Evolutionary conservation across 441 rosid species (phyloP), one percentile per base, ranked within the genome.

Genomic region (Cnidoscolus chayamansa): DNA sequence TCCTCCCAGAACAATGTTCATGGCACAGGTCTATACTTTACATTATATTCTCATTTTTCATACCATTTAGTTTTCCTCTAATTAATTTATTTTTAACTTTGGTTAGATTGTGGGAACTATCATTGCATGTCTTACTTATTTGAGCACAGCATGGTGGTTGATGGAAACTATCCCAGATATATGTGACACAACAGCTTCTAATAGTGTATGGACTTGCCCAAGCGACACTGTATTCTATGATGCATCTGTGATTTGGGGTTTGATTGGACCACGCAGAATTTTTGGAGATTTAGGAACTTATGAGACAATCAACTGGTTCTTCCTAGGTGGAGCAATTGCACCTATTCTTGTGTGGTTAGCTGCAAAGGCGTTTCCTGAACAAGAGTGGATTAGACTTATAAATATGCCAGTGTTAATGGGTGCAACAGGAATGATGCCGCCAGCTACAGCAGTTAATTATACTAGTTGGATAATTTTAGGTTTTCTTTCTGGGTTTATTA

Each of bases 131-230:
- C 59, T 90, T 6, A 90, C 90, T 17, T 94, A 92, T 83, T 73
- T 94, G 75, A 51, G 78, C 76, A 94, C 98, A 4, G 97, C 98
- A 35, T 92, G 98, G 98, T 94, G 98, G 98, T 86, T 94, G 70
- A 81, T 94, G 95, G 98, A 90, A 76, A 88, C 89, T 16, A 94
- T 94, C 64, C 59, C 98, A 0, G 85, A 89, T 77, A 86, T 92
- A 64, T 94, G 98, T 3, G 90, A 88, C 30, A 74, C 91, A 25
- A 80, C 88, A 17, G 81, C 89, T 61, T 80, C 97, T 2, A 64
- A 83, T 58, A 88, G 91, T 25, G 90, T 88, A 3, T 94, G 98
- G 97, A 94, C 97, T 4, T 94, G 97, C 78, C 98, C 97, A 0
- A 70, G 84, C 0, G 98, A 92, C 82, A 90, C 85, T 0, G 97